Conservation (phyloP, 1,284 basidiomycete species). For the Termitomyces sp. region DNA sequence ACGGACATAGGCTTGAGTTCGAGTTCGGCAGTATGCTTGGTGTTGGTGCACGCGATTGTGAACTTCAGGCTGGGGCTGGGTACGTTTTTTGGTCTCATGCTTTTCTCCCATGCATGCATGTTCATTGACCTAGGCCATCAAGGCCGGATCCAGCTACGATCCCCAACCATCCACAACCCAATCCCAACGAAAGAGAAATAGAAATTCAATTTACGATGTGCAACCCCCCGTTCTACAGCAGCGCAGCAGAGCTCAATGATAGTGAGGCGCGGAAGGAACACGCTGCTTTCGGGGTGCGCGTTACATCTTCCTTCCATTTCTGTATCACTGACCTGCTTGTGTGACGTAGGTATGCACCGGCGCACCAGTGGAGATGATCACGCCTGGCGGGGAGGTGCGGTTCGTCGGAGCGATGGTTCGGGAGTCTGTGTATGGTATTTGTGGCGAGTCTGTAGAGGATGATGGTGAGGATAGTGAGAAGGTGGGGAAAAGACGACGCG, state of each 20-base stretch:
- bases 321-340: not conserved
- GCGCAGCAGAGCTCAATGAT: constrained; percentile 58
- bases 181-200: not conserved
- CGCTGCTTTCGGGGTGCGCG: constrained; percentile 59
- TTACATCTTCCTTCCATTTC: not conserved
- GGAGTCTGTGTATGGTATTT: constrained; percentile 36
- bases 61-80: not conserved
- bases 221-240: constrained; percentile 92
- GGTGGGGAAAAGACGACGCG: constrained; percentile 1
- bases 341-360: constrained; percentile 71
- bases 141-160: not conserved
- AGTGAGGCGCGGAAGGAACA: constrained; percentile 60
- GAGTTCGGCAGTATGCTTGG: constrained; percentile 14
- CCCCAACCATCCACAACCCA: not conserved
- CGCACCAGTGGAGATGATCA: constrained; percentile 81
- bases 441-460: too few relatives aligned
- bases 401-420: constrained; percentile 78
- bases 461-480: constrained; percentile 30
- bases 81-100: not conserved
- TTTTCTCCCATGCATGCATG: too few relatives aligned
- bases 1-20: not conserved
- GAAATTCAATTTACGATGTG: constrained; percentile 81
- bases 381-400: constrained; percentile 74
- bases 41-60: too few relatives aligned
- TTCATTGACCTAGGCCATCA: not conserved